A percentile compares a stretch with the other conserved stretches of the same genome.
These are phyloP conservation scores for Phytophthora gonapodyides DNA, from an alignment of 352 stramenopile genomes.

Conservation along the genomic window DNA sequence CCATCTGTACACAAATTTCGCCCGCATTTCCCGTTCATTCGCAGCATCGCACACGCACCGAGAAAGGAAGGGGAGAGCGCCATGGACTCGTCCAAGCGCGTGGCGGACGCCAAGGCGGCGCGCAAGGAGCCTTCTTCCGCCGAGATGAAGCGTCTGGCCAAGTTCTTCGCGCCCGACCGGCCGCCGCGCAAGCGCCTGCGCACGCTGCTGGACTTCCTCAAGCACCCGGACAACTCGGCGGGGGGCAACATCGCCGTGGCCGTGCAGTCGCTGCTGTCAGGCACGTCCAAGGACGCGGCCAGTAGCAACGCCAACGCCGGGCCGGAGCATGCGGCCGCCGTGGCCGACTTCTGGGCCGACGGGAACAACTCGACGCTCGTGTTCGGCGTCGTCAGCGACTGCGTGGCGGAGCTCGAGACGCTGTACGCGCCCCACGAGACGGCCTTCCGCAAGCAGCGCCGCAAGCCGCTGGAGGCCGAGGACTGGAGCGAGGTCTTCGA, in stretches of 20 bases:
- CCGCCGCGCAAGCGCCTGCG: slow-evolving; percentile 84
- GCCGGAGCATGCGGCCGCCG: slow-evolving; percentile 49
- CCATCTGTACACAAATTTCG: too few species aligned
- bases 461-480: slow-evolving; percentile 82
- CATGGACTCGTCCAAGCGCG: slow-evolving; percentile 53
- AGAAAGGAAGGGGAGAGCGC: not conserved
- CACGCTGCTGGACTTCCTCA: slow-evolving; percentile 85
- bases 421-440: slow-evolving; percentile 84
- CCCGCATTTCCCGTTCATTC: too few species aligned
- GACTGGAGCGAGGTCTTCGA: slow-evolving; percentile 92
- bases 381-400: slow-evolving; percentile 82
- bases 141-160: slow-evolving; percentile 82
- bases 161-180: slow-evolving; percentile 86
- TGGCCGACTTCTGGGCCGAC: slow-evolving; percentile 83
- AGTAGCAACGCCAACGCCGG: slow-evolving; percentile 26
- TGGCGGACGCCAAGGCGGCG: slow-evolving; percentile 42
- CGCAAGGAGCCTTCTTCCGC: slow-evolving; percentile 40
- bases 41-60: too few species aligned
- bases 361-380: slow-evolving; percentile 67
- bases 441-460: slow-evolving; percentile 79
- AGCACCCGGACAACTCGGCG: slow-evolving; percentile 45
- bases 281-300: slow-evolving; percentile 47
- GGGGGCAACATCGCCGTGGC: slow-evolving; percentile 71
- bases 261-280: slow-evolving; percentile 66
- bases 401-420: slow-evolving; percentile 81